A percentile compares a stretch with the other conserved stretches of the same genome.
phyloP scores from a whole-genome alignment of 2,329 filamentous ascomycete genomes.

The Cercospora beticola region DNA sequence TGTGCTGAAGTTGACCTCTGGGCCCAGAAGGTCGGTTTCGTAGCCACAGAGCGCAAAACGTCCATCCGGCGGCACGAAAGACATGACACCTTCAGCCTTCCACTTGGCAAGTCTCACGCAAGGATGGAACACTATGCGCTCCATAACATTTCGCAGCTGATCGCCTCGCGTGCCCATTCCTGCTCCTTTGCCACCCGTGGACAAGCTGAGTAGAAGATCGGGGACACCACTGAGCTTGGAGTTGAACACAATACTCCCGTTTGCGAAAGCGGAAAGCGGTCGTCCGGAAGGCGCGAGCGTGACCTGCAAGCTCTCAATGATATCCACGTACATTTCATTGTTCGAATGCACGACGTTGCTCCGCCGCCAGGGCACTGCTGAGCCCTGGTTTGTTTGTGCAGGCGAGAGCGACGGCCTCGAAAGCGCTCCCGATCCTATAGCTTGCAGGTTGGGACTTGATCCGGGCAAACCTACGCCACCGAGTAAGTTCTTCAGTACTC shows the following conservation, averaged over 20 bases:
- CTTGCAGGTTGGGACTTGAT: constrained; percentile 31
- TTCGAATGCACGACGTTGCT: constrained; percentile 93
- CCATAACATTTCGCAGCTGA: constrained; percentile 57
- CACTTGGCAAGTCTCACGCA: constrained; percentile 89
- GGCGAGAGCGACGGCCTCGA: constrained; percentile 20
- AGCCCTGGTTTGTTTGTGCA: constrained; percentile 33
- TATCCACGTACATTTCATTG: constrained; percentile 95
- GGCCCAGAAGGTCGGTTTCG: constrained; percentile 84
- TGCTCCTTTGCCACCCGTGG: constrained; percentile 76
- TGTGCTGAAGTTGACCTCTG: constrained; percentile 47
- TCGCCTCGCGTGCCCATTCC: constrained; percentile 59
- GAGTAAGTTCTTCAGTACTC: constrained; percentile 82
- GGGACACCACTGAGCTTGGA: constrained; percentile 93
- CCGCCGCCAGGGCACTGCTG: constrained; percentile 80
- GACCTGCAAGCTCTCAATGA: constrained; percentile 85
- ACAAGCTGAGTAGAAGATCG: constrained; percentile 79
- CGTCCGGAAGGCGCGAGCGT: constrained; percentile 88
- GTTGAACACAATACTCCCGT: constrained; percentile 92
- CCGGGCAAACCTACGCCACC: constrained; percentile 82
- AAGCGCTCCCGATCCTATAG: constrained; percentile 22
- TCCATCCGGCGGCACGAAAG: constrained; percentile 92
- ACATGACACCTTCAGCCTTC: constrained; percentile 87
- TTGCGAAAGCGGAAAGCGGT: constrained; percentile 79
- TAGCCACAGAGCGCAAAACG: constrained; percentile 92
- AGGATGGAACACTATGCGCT: constrained; percentile 91